Base-by-base conservation (phyloP, 208 protist species). In the Trypanosoma avium region DNA sequence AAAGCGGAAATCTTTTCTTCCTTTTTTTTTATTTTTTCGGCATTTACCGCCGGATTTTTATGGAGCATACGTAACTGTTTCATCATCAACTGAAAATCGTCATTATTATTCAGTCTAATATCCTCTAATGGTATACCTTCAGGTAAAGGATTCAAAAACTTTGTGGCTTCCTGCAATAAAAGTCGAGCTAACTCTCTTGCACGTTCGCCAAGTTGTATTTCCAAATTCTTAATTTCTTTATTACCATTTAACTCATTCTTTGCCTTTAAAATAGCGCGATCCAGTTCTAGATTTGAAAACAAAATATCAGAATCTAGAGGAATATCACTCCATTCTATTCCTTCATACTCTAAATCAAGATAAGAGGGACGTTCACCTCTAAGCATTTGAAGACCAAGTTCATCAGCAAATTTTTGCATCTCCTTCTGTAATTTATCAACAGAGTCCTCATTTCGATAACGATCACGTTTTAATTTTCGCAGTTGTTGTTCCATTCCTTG, bases 341-440 rank as follows among this genome's bases (percentile, higher is more conserved):
- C 85, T 10, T 77, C 70, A 7, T 69, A 66, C 32, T 87, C 54
- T 22, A 72, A 33, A 29, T 79, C 71, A 5, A 94, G 59, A 71
- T 92, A 94, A 4, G 61, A 48, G 0, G 43, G 36, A 1, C 79
- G 73, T 15, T 88, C 85, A 52, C 52, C 68, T 55, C 73, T 81
- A 45, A 86, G 82, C 62, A 92, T 82, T 36, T 72, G 77, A 69
- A 91, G 82, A 22, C 84, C 89, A 15, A 95, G 68, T 61, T 86
- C 73, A 63, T 85, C 70, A 40, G 62, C 74, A 48, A 85, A 85
- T 50, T 79, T 63, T 49, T 93, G 83, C 82, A 92, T 86, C 30
- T 66, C 67, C 17, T 70, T 73, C 72, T 90, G 77, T 12, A 90
- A 61, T 47, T 88, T 86, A 27, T 76, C 76, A 38, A 90, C 58